Conservation (phyloP, 2,329 filamentous ascomycete species). For the Colletotrichum theobromicola region DNA sequence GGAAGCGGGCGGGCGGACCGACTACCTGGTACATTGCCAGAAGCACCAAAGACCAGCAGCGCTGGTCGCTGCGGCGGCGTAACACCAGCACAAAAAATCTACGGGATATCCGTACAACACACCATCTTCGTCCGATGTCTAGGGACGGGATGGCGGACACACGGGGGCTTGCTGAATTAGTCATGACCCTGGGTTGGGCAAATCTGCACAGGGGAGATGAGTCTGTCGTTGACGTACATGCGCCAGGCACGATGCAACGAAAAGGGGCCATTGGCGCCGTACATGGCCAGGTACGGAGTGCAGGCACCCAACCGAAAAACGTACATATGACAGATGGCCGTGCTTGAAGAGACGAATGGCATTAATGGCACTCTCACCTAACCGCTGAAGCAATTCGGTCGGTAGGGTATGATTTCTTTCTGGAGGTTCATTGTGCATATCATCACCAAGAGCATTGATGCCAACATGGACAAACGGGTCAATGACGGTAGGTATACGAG, state of each 20-base stretch:
- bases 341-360: neutral
- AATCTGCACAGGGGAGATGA: conserved; percentile 2
- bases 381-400: neutral
- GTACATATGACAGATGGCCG: neutral
- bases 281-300: neutral
- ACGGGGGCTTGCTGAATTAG: neutral
- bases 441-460: neutral
- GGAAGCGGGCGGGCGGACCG: neutral
- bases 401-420: neutral
- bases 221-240: neutral
- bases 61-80: neutral
- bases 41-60: neutral
- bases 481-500: conserved; percentile 13
- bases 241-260: neutral
- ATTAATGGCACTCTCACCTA: neutral
- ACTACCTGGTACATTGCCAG: neutral
- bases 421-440: neutral
- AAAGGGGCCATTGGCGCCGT: neutral
- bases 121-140: neutral
- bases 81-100: neutral
- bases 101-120: neutral
- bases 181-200: neutral
- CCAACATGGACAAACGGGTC: neutral
- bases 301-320: neutral
- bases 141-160: neutral